These are phyloP conservation scores for Phaeodactylum tricornutum DNA, from an alignment of 108 stramenopile species.

Conservation along the genomic window DNA sequence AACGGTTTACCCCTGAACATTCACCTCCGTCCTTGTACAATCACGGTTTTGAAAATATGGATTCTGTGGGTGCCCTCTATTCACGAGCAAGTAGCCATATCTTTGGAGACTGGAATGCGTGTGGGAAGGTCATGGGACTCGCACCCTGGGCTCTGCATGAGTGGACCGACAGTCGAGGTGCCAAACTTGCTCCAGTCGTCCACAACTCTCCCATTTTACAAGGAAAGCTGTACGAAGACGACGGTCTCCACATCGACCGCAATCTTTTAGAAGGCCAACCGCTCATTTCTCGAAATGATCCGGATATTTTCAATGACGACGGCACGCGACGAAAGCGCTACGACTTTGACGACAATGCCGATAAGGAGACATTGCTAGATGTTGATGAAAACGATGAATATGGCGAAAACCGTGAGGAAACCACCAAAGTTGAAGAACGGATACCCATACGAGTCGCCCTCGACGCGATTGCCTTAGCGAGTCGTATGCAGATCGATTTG, in stretches of 20 bases:
- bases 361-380: slow-evolving; percentile 5
- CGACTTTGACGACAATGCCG: slow-evolving; percentile 70
- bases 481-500: slow-evolving; percentile 70
- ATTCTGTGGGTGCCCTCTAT: slow-evolving; percentile 91
- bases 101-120: slow-evolving; percentile 95
- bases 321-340: slow-evolving; percentile 45
- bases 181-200: slow-evolving; percentile 1
- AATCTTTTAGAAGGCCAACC: slow-evolving; percentile 48
- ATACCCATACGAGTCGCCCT: slow-evolving; percentile 67
- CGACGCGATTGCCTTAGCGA: slow-evolving; percentile 68
- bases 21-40: slow-evolving; percentile 75
- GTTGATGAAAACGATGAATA: slow-evolving; percentile 6
- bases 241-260: slow-evolving; percentile 32
- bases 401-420: slow-evolving; percentile 9
- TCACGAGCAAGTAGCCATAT: slow-evolving; percentile 86
- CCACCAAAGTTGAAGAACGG: slow-evolving; percentile 19
- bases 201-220: neutral
- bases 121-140: slow-evolving; percentile 94
- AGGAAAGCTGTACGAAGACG: slow-evolving; percentile 53
- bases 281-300: slow-evolving; percentile 54
- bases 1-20: slow-evolving; percentile 82
- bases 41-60: slow-evolving; percentile 94
- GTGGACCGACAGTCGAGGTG: slow-evolving; percentile 24
- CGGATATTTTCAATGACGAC: slow-evolving; percentile 64
- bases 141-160: slow-evolving; percentile 80